Evolutionary conservation across 2,329 filamentous ascomycete species (phyloP).

Genomic region (Aspergillus aculeatus): DNA sequence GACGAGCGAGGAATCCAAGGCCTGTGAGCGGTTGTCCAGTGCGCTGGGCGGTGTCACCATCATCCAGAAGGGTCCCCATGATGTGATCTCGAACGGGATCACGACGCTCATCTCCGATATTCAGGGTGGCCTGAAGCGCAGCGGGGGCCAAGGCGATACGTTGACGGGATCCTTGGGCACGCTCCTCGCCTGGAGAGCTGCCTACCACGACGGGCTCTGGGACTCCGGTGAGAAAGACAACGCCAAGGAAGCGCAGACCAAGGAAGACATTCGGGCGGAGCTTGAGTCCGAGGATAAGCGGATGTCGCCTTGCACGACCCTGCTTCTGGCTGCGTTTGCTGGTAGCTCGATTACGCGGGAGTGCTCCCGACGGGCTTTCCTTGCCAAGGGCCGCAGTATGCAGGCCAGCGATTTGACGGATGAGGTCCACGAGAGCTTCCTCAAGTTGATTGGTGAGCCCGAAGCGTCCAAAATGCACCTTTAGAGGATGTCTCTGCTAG

Average conservation of each 20-base stretch:
- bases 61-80: conserved; percentile 80
- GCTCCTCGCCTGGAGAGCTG: conserved; percentile 81
- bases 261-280: conserved; percentile 42
- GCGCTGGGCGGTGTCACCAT: conserved; percentile 86
- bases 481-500: conserved; percentile 14
- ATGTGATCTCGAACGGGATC: conserved; percentile 79
- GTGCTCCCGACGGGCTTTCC: conserved; percentile 82
- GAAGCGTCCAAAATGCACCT: conserved; percentile 44
- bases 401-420: conserved; percentile 93
- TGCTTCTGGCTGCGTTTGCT: conserved; percentile 79
- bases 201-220: conserved; percentile 84
- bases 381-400: conserved; percentile 78
- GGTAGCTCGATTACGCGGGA: conserved; percentile 87
- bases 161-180: conserved; percentile 87
- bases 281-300: conserved; percentile 51
- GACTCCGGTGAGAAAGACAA: conserved; percentile 44
- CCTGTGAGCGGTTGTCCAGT: conserved; percentile 68
- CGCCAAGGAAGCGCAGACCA: conserved; percentile 33
- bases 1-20: conserved; percentile 52
- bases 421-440: conserved; percentile 79
- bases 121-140: conserved; percentile 80
- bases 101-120: conserved; percentile 74
- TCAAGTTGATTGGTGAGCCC: conserved; percentile 73
- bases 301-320: conserved; percentile 57
- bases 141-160: conserved; percentile 93